These are phyloP conservation scores for Saccharomycopsis schoenii DNA, from an alignment of 805 yeast genomes.

Conservation along the genomic window DNA sequence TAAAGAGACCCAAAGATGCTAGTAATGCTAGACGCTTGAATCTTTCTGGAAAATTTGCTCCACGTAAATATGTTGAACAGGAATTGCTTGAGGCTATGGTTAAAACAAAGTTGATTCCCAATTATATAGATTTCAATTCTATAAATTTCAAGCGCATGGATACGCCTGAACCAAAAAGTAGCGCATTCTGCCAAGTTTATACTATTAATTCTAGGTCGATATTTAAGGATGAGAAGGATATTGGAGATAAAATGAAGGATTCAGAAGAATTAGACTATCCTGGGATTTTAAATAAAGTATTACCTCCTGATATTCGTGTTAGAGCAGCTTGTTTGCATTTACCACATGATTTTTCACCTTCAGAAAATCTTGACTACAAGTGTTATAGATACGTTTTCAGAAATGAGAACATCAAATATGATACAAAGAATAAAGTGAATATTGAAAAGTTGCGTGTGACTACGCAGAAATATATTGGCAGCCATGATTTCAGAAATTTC, in stretches of 20 bases:
- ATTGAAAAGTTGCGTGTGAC: conserved; percentile 60
- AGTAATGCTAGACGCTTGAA: conserved; percentile 30
- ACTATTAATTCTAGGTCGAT: conserved; percentile 67
- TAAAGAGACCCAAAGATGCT: conserved; percentile 65
- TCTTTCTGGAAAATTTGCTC: conserved; percentile 37
- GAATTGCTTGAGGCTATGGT: conserved; percentile 61
- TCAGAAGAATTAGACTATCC: conserved; percentile 65
- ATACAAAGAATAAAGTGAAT: conserved; percentile 40
- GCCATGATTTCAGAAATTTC: conserved; percentile 86
- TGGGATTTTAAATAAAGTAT: conserved; percentile 57
- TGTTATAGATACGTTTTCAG: conserved; percentile 76
- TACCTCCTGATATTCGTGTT: conserved; percentile 75
- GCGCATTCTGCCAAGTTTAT: conserved; percentile 93
- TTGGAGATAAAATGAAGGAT: conserved; percentile 47
- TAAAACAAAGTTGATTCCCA: conserved; percentile 54
- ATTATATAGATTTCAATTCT: conserved; percentile 57
- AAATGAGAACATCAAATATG: conserved; percentile 8
- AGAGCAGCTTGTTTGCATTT: conserved; percentile 78
- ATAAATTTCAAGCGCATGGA: conserved; percentile 55
- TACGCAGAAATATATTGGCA: conserved; percentile 53
- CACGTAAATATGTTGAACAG: conserved; percentile 79
- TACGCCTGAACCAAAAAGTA: conserved; percentile 39
- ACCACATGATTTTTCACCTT: conserved; percentile 75
- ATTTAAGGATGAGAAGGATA: conserved; percentile 47
- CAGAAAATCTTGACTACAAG: conserved; percentile 76